Conservation (phyloP, 2,329 filamentous ascomycete genomes). For the Massarina eburnea region DNA sequence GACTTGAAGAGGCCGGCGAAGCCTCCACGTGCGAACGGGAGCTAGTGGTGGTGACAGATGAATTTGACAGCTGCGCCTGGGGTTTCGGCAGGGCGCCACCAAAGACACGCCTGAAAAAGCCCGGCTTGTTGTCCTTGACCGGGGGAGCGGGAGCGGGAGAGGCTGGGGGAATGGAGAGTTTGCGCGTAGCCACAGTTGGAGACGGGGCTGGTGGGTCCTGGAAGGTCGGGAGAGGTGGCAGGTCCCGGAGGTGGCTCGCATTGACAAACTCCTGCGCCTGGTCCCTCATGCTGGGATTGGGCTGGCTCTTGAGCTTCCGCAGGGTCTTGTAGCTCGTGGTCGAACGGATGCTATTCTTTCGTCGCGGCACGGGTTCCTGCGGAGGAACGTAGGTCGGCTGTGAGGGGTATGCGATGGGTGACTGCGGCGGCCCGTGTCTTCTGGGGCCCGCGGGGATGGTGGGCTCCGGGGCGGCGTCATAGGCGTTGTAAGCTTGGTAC, state of each 20-base stretch:
- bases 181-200: conserved; percentile 56
- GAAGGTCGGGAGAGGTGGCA: conserved; percentile 49
- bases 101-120: conserved; percentile 94
- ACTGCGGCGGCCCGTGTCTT: conserved; percentile 45
- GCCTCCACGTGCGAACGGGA: conserved; percentile 16
- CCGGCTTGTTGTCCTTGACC: conserved; percentile 68
- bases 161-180: conserved; percentile 42
- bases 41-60: conserved; percentile 16
- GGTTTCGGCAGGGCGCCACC: conserved; percentile 64
- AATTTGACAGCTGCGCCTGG: conserved; percentile 34
- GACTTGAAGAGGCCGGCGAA: conserved; percentile 18
- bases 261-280: conserved; percentile 54
- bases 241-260: conserved; percentile 45
- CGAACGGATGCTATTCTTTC: conserved; percentile 62
- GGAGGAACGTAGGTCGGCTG: conserved; percentile 45
- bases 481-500: conserved; percentile 57
- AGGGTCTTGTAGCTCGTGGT: conserved; percentile 50
- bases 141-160: conserved; percentile 42
- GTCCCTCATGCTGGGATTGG: conserved; percentile 45
- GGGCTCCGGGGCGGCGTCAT: conserved; percentile 83
- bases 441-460: conserved; percentile 80
- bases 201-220: conserved; percentile 56
- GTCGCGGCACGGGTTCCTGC: conserved; percentile 48
- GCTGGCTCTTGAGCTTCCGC: conserved; percentile 47
- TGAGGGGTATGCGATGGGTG: conserved; percentile 41